Percentiles rank a stretch among this genome's conserved stretches.
Conservation (phyloP, 768 basidiomycete genomes). For the Chiua virens region DNA sequence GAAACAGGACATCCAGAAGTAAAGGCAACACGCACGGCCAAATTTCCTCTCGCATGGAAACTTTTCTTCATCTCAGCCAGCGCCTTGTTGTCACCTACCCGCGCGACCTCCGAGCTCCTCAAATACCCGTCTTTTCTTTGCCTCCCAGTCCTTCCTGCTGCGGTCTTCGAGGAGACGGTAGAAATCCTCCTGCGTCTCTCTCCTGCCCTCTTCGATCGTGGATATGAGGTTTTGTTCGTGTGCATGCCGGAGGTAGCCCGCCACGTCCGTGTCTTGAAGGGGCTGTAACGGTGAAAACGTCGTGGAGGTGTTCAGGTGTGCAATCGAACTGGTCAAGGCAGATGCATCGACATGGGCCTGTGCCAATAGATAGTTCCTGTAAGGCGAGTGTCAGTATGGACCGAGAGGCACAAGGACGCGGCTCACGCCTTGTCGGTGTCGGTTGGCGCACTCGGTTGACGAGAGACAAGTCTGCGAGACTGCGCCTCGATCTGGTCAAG, state of each 20-base stretch:
- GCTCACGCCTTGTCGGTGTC: conserved; percentile 77
- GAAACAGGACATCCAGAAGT: not conserved
- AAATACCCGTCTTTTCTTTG: conserved; percentile 84
- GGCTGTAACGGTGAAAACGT: conserved; percentile 91
- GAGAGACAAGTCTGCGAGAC: conserved; percentile 78
- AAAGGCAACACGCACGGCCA: conserved; percentile 44
- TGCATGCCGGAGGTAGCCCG: conserved; percentile 91
- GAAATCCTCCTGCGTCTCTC: conserved; percentile 83
- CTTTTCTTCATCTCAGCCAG: conserved; percentile 63
- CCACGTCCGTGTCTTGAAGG: conserved; percentile 90
- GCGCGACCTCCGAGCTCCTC: conserved; percentile 82
- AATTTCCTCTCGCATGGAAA: conserved; percentile 53
- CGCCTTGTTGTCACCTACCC: conserved; percentile 52
- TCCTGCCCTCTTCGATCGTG: conserved; percentile 87
- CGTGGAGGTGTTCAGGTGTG: conserved; percentile 74
- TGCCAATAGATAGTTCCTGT: conserved; percentile 89
- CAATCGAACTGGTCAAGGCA: conserved; percentile 80
- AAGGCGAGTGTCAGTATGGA: conserved; percentile 2
- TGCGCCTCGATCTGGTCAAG: conserved; percentile 95
- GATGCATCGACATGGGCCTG: conserved; percentile 93
- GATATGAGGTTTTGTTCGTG: conserved; percentile 94
- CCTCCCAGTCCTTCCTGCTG: conserved; percentile 82
- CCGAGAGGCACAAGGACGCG: conserved; percentile 1
- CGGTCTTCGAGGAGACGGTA: conserved; percentile 78
- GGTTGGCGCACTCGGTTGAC: conserved; percentile 59